A percentile compares a stretch with the other conserved stretches of the same genome.
Evolutionary conservation across 2,329 filamentous ascomycete species (phyloP).

Genomic region (Aspergillus sp.): DNA sequence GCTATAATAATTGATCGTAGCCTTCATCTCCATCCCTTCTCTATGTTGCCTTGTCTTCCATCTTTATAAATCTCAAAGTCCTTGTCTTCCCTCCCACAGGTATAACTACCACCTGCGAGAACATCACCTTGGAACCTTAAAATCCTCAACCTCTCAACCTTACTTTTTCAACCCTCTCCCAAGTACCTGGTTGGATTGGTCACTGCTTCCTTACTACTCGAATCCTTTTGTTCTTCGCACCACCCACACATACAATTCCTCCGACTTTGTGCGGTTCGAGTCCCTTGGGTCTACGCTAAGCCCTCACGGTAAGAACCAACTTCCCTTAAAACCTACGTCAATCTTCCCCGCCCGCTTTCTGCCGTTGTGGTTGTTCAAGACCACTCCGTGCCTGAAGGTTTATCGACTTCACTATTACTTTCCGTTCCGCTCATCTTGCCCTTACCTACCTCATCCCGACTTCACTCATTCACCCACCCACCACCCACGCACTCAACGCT

Average conservation of each 20-base stretch:
- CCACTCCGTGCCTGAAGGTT: neutral
- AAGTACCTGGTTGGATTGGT: neutral
- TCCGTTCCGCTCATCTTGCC: neutral
- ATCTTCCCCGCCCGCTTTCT: neutral
- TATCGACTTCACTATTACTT: neutral
- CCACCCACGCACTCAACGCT: neutral
- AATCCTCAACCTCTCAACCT: constrained; percentile 2
- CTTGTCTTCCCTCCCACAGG: constrained; percentile 4
- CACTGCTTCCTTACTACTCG: neutral
- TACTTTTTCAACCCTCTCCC: neutral
- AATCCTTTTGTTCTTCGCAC: neutral
- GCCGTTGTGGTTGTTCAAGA: neutral
- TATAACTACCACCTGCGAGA: constrained; percentile 20
- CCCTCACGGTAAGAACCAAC: constrained; percentile 7
- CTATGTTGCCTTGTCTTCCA: constrained; percentile 9
- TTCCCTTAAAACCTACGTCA: neutral
- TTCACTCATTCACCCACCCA: neutral
- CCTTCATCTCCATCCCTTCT: constrained; percentile 18
- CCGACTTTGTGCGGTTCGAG: constrained; percentile 2
- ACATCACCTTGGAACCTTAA: constrained; percentile 11
- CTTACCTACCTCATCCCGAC: neutral
- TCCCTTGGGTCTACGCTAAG: constrained; percentile 4
- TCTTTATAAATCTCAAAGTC: constrained; percentile 9
- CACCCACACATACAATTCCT: neutral
- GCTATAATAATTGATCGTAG: constrained; percentile 21